Evolutionary conservation across 2,329 filamentous ascomycete genomes (phyloP), one percentile per base, ranked within the genome.

Genomic region (Aspergillus chevalieri): DNA sequence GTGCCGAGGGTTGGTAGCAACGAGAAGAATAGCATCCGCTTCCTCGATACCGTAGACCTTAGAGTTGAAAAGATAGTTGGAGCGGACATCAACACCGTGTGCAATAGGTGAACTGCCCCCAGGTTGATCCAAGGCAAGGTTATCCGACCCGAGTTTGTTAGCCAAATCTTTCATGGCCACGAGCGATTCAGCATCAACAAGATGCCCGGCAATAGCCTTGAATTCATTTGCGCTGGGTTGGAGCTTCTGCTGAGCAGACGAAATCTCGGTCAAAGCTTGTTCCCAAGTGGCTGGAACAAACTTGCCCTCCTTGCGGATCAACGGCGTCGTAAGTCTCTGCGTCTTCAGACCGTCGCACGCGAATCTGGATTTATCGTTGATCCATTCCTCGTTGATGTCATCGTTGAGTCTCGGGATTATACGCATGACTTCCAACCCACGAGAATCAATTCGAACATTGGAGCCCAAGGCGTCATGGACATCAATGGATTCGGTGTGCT

Each of bases 331-430:
- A 49, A 98, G 78, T 66, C 93, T 84, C 74, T 98, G 93, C 43
- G 92, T 97, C 81, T 91, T 95, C 58, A 98, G 79, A 45, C 93
- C 93, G 69, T 98, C 93, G 69, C 91, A 95, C 39, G 93, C 92
- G 69, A 97, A 98, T 57, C 93, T 84, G 38, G 89, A 85, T 80
- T 97, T 98, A 78, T 98, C 93, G 73, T 97, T 93, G 71, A 98
- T 97, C 93, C 93, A 98, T 73, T 98, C 93, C 76, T 98, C 93
- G 71, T 98, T 98, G 63, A 98, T 84, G 63, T 97, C 91, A 67
- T 98, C 93, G 69, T 98, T 98, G 53, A 98, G 79, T 62, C 93
- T 83, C 52, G 93, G 93, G 14, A 96, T 68, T 52, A 98, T 80
- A 62, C 93, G 86, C 91, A 98, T 95, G 46, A 98, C 92, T 74